Conservation (phyloP, 345 rosid genomes). For the Citrus hindsii region DNA sequence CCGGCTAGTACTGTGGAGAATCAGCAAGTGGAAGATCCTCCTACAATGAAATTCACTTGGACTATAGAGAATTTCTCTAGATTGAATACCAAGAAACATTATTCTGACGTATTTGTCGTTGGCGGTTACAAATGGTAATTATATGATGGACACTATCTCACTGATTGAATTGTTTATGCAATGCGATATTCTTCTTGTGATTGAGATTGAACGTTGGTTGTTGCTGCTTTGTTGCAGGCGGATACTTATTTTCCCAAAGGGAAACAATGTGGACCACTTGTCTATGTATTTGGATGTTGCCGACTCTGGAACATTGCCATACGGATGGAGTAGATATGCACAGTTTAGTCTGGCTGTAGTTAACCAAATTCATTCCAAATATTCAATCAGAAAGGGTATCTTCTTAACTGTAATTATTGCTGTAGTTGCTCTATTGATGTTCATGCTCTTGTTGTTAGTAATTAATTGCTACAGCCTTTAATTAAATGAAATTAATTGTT, state of each 20-base stretch:
- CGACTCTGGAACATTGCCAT: constrained; percentile 64
- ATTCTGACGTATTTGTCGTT: constrained; percentile 71
- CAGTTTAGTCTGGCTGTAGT: constrained; percentile 82
- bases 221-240: constrained; percentile 48
- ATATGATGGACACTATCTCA: background rate
- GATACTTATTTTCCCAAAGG: constrained; percentile 82
- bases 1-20: constrained; percentile 57
- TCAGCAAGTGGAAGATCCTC: constrained; percentile 80
- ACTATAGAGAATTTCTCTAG: constrained; percentile 64
- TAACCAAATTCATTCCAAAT: constrained; percentile 66
- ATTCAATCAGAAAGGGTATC: constrained; percentile 79
- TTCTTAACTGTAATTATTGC: background rate
- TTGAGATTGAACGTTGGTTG: constrained; percentile 10
- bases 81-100: constrained; percentile 76
- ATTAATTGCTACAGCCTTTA: background rate
- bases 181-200: constrained; percentile 4
- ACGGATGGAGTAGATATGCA: constrained; percentile 96
- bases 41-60: constrained; percentile 75
- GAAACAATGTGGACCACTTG: constrained; percentile 94
- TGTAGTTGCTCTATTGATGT: background rate
- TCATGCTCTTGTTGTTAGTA: background rate
- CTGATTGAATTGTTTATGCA: background rate
- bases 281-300: constrained; percentile 98
- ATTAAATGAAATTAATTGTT: background rate
- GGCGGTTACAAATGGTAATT: constrained; percentile 83